phyloP scores from a whole-genome alignment of 2,329 filamentous ascomycete species.

The Aspergillus niger region DNA sequence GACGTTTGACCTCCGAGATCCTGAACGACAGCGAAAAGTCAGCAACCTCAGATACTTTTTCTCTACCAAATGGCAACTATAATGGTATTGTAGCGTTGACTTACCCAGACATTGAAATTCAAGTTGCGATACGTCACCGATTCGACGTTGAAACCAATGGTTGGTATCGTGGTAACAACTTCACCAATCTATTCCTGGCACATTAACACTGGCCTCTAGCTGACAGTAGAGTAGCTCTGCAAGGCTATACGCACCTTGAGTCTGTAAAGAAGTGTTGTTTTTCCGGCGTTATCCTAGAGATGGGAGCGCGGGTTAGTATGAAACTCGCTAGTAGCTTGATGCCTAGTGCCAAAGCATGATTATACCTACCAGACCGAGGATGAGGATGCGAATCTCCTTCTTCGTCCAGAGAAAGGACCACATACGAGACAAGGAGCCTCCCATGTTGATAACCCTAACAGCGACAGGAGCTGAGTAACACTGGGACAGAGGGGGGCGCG shows the following conservation, averaged over 20 bases:
- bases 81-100: slow-evolving; percentile 28
- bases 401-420: slow-evolving; percentile 83
- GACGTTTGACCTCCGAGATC: slow-evolving; percentile 98
- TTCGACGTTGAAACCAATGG: slow-evolving; percentile 99
- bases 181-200: slow-evolving; percentile 75
- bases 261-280: slow-evolving; percentile 94
- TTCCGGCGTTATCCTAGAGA: slow-evolving; percentile 89
- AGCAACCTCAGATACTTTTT: neutral
- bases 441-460: slow-evolving; percentile 47
- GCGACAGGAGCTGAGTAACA: slow-evolving; percentile 5
- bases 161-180: slow-evolving; percentile 98
- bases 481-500: slow-evolving; percentile 5
- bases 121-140: slow-evolving; percentile 98
- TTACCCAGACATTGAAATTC: slow-evolving; percentile 97
- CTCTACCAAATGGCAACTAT: neutral
- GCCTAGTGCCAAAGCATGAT: slow-evolving; percentile 14
- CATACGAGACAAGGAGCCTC: slow-evolving; percentile 58
- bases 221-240: neutral
- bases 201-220: slow-evolving; percentile 1
- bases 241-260: slow-evolving; percentile 69
- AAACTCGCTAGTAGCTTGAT: slow-evolving; percentile 10
- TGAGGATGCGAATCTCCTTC: slow-evolving; percentile 97
- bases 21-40: slow-evolving; percentile 43
- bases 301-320: slow-evolving; percentile 19
- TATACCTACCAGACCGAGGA: slow-evolving; percentile 78